Base-by-base conservation (phyloP, 805 yeast genomes). In the Alloascoidea hylecoeti region DNA sequence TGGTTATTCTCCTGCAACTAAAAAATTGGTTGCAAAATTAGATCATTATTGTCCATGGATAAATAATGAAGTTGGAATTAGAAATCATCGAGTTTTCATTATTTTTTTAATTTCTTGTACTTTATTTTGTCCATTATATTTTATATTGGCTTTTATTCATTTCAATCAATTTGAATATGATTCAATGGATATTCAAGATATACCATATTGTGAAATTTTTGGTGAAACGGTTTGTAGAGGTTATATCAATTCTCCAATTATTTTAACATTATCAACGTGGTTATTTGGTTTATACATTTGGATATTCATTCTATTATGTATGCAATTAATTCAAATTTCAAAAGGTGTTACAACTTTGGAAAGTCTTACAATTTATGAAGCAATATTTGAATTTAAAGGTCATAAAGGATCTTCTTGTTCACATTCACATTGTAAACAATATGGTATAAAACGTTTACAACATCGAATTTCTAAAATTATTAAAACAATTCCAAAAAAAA, bases 31-130 rank as follows among this genome's bases (percentile, higher is more conserved):
- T 17, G 89, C 95, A 1, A 65, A 82, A 42, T 85, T 79, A 51
- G 98, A 89, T 52, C 98, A 89, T 44, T 82, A 73, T 47, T 89
- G 98, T 55, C 96, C 97, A 0, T 89, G 98, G 98, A 71, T 82
- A 9, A 78, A 73, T 54, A 92, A 89, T 51, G 94, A 86, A 42
- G 65, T 89, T 42, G 97, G 95, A 0, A 69, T 85, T 15, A 66
- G 89, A 47, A 89, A 86, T 53, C 97, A 92, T 54, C 84, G 89
- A 49, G 49, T 73, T 2, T 89, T 89, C 50, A 56, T 82, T 46
- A 58, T 72, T 3, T 89, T 82, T 56, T 66, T 78, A 12, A 48
- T 75, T 13, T 53, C 72, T 0, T 62, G 86, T 38, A 69, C 68
- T 39, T 3, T 64, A 2, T 72, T 74, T 0, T 70, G 85, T 32